Evolutionary conservation across 768 basidiomycete species (phyloP), one percentile per base, ranked within the genome.

Genomic region (Daedalea quercina): DNA sequence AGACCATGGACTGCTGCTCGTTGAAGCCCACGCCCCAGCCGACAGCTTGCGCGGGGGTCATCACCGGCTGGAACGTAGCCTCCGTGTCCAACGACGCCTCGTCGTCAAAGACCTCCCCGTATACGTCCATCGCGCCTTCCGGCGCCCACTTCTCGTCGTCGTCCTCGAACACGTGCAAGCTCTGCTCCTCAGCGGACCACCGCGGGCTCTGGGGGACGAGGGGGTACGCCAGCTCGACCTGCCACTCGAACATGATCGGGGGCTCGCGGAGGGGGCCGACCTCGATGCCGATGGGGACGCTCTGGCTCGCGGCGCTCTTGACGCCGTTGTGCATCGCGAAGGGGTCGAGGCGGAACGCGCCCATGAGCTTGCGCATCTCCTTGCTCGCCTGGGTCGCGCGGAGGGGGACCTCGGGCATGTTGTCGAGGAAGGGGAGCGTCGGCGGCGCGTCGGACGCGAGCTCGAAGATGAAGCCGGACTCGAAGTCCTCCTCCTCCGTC

Each of bases 291-390:
- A 47, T 49, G 19, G 59, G 54, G 40, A 50, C 54, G 22, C 53
- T 47, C 44, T 53, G 49, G 15, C 46, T 54, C 4, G 55, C 60
- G 34, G 59, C 54, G 3, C 73, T 71, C 44, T 74, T 73, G 35
- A 74, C 70, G 53, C 73, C 79, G 57, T 85, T 81, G 70, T 68
- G 66, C 22, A 69, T 64, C 26, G 85, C 77, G 59, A 90, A 90
- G 0, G 85, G 86, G 65, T 89, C 84, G 59, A 89, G 75, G 8
- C 87, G 77, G 65, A 90, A 87, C 20, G 82, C 80, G 41, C 79
- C 79, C 87, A 90, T 90, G 81, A 88, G 81, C 45, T 72, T 70
- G 50, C 82, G 78, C 87, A 88, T 88, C 42, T 78, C 75, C 44
- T 77, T 75, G 55, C 77, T 75, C 1, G 86, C 87, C 60, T 87